Evolutionary conservation across 1,284 basidiomycete species (phyloP).

Genomic region (Pseudozyma thailandica): DNA sequence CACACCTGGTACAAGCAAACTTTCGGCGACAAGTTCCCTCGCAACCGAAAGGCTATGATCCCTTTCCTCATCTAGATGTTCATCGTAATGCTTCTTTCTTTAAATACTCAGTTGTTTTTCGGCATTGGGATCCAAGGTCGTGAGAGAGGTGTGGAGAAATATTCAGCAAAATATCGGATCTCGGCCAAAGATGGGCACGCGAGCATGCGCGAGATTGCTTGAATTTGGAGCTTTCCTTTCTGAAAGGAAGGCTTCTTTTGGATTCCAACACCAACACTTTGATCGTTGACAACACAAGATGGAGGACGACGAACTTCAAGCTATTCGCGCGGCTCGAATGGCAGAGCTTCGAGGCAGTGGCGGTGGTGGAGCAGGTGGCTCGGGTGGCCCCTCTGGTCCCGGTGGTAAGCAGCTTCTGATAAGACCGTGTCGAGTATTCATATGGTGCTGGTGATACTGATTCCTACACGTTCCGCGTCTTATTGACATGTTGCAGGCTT

Average conservation of each 20-base stretch:
- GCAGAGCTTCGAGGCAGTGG: constrained; percentile 56
- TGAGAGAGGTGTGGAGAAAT: neutral
- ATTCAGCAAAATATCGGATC: constrained; percentile 1
- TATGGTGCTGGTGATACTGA: no score
- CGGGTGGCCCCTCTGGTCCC: constrained; percentile 19
- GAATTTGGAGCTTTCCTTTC: constrained; percentile 3
- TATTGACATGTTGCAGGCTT: constrained; percentile 3
- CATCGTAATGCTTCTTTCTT: no score
- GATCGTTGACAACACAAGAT: constrained; percentile 31
- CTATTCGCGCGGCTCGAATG: constrained; percentile 66
- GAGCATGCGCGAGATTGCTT: neutral
- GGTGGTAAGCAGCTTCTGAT: constrained; percentile 19
- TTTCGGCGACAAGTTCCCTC: constrained; percentile 76
- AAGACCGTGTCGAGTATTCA: no score
- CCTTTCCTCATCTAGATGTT: constrained; percentile 76
- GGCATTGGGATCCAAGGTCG: neutral
- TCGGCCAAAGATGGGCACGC: neutral
- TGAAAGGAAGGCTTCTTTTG: neutral
- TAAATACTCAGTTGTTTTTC: neutral
- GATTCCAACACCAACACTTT: constrained; percentile 11
- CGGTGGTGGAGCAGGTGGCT: constrained; percentile 22
- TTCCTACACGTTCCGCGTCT: neutral
- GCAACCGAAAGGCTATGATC: constrained; percentile 75
- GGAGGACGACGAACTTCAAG: constrained; percentile 67
- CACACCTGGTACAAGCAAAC: constrained; percentile 82